phyloP scores from a whole-genome alignment of 129 eudicot genomes.

The Centrapalus pauciflorus region DNA sequence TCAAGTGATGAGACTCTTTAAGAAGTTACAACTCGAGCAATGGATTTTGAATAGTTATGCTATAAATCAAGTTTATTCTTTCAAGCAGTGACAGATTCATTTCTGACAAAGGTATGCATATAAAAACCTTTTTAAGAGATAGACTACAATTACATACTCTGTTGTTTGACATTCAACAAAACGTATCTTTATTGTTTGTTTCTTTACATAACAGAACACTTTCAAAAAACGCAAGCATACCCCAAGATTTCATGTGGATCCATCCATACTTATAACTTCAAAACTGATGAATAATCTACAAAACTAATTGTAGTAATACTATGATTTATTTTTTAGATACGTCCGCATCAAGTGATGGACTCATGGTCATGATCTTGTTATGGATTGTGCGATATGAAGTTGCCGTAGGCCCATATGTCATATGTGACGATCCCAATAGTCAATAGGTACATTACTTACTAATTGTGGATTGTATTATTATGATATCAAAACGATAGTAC shows the following conservation, averaged over 20 bases:
- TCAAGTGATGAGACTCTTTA: not conserved
- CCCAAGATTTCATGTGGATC: too few species aligned
- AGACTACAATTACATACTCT: too few species aligned
- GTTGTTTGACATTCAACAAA: too few species aligned
- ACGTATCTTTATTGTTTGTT: too few species aligned
- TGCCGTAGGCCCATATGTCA: slow-evolving; percentile 10
- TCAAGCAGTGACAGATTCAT: too few species aligned
- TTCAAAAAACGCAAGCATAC: too few species aligned
- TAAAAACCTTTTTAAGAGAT: too few species aligned
- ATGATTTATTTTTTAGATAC: slow-evolving; percentile 3
- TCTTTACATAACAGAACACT: too few species aligned
- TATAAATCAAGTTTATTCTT: slow-evolving; percentile 4
- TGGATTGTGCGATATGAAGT: slow-evolving; percentile 6
- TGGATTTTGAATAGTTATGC: not conserved
- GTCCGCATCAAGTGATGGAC: slow-evolving; percentile 15
- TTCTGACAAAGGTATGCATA: too few species aligned
- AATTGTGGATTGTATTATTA: too few species aligned
- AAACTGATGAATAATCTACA: not conserved
- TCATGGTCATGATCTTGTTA: slow-evolving; percentile 2
- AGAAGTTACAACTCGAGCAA: not conserved
- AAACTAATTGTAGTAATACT: too few species aligned
- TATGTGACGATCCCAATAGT: not conserved
- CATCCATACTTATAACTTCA: too few species aligned
- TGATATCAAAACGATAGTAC: not conserved
- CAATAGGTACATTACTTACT: not conserved